Evolutionary conservation across 768 basidiomycete genomes (phyloP), one percentile per base, ranked within the genome.

Genomic region (Serendipita vermifera): DNA sequence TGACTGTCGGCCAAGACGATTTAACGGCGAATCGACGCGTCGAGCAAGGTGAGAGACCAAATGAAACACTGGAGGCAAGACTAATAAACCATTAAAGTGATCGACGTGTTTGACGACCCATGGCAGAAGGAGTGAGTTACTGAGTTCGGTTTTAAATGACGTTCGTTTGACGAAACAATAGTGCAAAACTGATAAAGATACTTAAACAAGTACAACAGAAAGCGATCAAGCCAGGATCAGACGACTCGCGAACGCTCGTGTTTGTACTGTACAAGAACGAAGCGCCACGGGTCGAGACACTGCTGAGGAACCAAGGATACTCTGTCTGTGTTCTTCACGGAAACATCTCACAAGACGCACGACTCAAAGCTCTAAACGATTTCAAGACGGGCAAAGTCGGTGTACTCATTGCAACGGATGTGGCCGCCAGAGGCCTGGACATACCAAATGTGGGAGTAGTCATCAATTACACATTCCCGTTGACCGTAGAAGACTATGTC

Each of bases 241-340:
- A 64, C 41, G 82, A 83, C 22, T 74, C 83, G 7, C 83, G 88
- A 33, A 78, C 89, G 58, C 80, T 99, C 32, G 78, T 99, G 26
- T 99, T 99, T 66, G 94, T 87, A 14, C 75, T 98, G 35, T 99
- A 99, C 75, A 99, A 99, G 72, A 94, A 92, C 67, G 96, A 97
- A 68, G 90, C 93, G 5, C 78, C 87, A 15, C 78, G 96, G n/a
- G 81, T 99, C 2, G 89, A 89, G 66, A 74, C 78, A 62, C 85
- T 80, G 64, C 79, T 99, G 11, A 71, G 74, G 54, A 73, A 80
- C 51, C 79, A 83, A 24, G 89, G 81, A 17, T 92, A 86, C 72
- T 69, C 77, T 24, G 90, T 92, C 14, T 83, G 79, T 4, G 85
- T 85, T 2, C 72, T 96, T 38, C 93, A 94, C 62, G 93, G 93